Evolutionary conservation across 441 rosid genomes (phyloP), one percentile per base, ranked within the genome.

Genomic region (Euphorbia schlechtendalii): DNA sequence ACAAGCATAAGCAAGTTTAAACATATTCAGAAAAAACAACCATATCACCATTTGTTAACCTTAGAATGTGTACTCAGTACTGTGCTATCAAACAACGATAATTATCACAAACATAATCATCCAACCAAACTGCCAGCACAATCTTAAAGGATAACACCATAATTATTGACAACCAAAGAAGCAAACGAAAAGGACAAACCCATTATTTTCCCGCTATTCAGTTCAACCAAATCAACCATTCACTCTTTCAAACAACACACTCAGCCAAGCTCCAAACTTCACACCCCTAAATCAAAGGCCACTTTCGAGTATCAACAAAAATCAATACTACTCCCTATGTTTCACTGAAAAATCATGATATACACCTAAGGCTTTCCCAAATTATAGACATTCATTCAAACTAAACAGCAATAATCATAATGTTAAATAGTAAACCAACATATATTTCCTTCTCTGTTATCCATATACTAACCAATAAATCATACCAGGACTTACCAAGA

Each of bases 401-500:
- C 21, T 10, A 65, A 54, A 36, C 27, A 46, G 30, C 38, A 59
- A 20, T 11, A 34, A 15, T 22, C 64, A 48, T 46, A 45, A 5
- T 9, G 4, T 46, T n/a, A 30, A 54, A 49, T 40, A n/a, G 43
- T 32, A 24, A 18, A 68, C 0, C 7, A 17, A 3, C 40, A 34
- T 1, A 0, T 51, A 1, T 54, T 36, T 38, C 5, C 64, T 9
- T 25, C 52, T 59, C 28, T 40, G 25, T 59, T 30, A 51, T 7
- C 15, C 22, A 34, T 49, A 22, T 8, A 56, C 4, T 25, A 45
- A 38, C 10, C 65, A 51, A 51, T 27, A 24, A 63, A 25, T 18
- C 4, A 53, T 52, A 17, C 13, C 1, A 15, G 54, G 30, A 73
- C 82, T 76, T 74, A 92, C 98, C 94, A 49, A 92, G 96, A 25